Evolutionary conservation across 2,329 filamentous ascomycete genomes (phyloP).

Genomic region (Paecilomyces niveus): DNA sequence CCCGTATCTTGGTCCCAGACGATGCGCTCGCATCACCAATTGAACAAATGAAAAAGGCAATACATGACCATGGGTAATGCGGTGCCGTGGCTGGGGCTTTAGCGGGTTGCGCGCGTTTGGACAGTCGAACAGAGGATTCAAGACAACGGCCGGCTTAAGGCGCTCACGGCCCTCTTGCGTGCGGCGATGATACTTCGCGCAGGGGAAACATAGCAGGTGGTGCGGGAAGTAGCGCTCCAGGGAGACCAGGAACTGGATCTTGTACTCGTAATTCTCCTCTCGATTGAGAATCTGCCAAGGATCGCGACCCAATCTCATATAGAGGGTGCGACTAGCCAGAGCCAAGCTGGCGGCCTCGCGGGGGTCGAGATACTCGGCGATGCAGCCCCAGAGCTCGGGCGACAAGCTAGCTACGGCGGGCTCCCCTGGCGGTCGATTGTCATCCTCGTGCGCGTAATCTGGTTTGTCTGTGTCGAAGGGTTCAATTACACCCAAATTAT

Average conservation of each 20-base stretch:
- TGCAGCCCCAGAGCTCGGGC: constrained; percentile 38
- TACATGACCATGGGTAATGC: constrained; percentile 48
- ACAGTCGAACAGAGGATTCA: constrained; percentile 53
- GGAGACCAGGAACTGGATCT: constrained; percentile 44
- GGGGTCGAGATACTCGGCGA: constrained; percentile 36
- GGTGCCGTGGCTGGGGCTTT: constrained; percentile 42
- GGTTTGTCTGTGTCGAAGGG: constrained; percentile 14
- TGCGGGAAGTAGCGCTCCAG: constrained; percentile 47
- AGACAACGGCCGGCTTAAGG: constrained; percentile 45
- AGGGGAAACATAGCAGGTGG: constrained; percentile 55
- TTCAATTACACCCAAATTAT: constrained; percentile 26
- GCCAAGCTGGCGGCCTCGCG: constrained; percentile 45
- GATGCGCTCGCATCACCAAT: constrained; percentile 44
- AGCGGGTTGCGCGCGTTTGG: constrained; percentile 46
- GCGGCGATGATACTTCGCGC: constrained; percentile 49
- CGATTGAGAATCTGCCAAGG: constrained; percentile 34
- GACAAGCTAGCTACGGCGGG: constrained; percentile 40
- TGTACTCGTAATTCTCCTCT: constrained; percentile 40
- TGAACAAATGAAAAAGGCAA: constrained; percentile 55
- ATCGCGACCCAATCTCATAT: constrained; percentile 33
- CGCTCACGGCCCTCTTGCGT: constrained; percentile 47
- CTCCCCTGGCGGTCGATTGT: constrained; percentile 29
- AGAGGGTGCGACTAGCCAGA: constrained; percentile 42
- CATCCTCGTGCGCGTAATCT: constrained; percentile 8
- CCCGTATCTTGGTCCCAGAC: constrained; percentile 43